Conservation (phyloP, 768 basidiomycete species). For the Suillus clintonianus region DNA sequence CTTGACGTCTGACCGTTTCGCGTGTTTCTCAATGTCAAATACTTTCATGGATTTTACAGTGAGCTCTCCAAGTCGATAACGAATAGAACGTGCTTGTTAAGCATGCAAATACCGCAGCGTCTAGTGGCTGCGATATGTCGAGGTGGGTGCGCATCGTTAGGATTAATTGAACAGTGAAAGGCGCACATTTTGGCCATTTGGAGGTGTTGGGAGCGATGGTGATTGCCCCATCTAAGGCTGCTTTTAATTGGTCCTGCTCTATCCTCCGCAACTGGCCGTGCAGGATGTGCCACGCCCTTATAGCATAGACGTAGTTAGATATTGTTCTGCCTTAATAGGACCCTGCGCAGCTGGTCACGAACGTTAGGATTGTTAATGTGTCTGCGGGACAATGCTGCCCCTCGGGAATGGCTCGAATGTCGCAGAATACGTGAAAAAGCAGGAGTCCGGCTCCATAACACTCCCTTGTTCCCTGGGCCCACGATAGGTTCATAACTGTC, state of each 20-base stretch:
- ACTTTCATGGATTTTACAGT: too few relatives aligned
- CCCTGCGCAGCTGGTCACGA: conserved; percentile 31
- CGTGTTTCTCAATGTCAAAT: too few relatives aligned
- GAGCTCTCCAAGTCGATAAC: neutral
- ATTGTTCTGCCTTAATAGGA: conserved; percentile 34
- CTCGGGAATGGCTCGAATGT: conserved; percentile 30
- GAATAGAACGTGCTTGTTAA: too few relatives aligned
- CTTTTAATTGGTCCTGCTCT: neutral
- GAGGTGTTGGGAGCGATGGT: too few relatives aligned
- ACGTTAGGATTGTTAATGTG: conserved; percentile 26
- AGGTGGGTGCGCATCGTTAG: too few relatives aligned
- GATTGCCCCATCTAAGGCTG: neutral
- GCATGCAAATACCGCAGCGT: too few relatives aligned
- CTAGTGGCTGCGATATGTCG: too few relatives aligned
- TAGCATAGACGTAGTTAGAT: conserved; percentile 37
- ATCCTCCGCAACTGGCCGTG: conserved; percentile 25
- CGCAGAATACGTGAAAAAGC: conserved; percentile 42
- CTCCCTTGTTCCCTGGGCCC: conserved; percentile 30
- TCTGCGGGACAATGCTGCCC: conserved; percentile 28
- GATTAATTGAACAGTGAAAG: too few relatives aligned
- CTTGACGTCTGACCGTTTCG: too few relatives aligned
- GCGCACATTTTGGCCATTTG: too few relatives aligned
- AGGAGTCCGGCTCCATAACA: conserved; percentile 42
- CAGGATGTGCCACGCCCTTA: conserved; percentile 49
- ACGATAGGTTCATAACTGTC: conserved; percentile 18